Evolutionary conservation across 371 early-diverging fungal species (phyloP).

Genomic region (Paramicrosporidium saccamoebae): DNA sequence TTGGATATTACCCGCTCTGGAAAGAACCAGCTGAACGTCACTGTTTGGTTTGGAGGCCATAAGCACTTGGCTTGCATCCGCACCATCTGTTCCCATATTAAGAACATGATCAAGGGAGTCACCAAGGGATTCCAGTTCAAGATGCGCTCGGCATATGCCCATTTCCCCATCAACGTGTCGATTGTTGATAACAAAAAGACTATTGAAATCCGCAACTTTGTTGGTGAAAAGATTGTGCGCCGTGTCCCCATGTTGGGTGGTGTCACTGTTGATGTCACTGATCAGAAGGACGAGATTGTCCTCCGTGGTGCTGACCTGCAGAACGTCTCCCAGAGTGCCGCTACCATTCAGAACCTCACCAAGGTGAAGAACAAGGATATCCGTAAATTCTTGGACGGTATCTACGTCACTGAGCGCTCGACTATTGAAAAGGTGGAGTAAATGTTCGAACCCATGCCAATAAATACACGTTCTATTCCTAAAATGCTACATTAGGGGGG

Average conservation of each 20-base stretch:
- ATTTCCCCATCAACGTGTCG: slow-evolving; percentile 98
- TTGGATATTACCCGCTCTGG: slow-evolving; percentile 48
- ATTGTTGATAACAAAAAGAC: slow-evolving; percentile 34
- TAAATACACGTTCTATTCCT: no score
- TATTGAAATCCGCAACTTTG: slow-evolving; percentile 96
- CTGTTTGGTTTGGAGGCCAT: slow-evolving; percentile 87
- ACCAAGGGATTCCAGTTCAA: slow-evolving; percentile 97
- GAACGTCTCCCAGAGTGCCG: slow-evolving; percentile 90
- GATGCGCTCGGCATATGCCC: slow-evolving; percentile 97
- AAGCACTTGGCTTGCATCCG: slow-evolving; percentile 95
- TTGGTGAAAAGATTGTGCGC: slow-evolving; percentile 90
- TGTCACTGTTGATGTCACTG: slow-evolving; percentile 37
- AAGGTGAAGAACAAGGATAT: slow-evolving; percentile 80
- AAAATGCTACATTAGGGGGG: no score
- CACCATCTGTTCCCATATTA: slow-evolving; percentile 80
- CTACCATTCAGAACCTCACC: slow-evolving; percentile 52
- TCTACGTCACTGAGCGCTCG: slow-evolving; percentile 72
- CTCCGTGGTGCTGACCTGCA: slow-evolving; percentile 85
- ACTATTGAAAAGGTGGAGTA: slow-evolving; percentile 7
- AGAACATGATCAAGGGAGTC: slow-evolving; percentile 94
- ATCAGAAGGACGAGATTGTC: slow-evolving; percentile 85
- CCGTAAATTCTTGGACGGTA: slow-evolving; percentile 98
- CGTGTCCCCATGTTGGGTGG: slow-evolving; percentile 67
- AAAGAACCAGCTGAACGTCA: slow-evolving; percentile 32
- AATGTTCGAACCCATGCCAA: slow-evolving; percentile 1